These are phyloP conservation scores for Populus pruinosa DNA, from an alignment of 345 rosid species.

Conservation along the genomic window DNA sequence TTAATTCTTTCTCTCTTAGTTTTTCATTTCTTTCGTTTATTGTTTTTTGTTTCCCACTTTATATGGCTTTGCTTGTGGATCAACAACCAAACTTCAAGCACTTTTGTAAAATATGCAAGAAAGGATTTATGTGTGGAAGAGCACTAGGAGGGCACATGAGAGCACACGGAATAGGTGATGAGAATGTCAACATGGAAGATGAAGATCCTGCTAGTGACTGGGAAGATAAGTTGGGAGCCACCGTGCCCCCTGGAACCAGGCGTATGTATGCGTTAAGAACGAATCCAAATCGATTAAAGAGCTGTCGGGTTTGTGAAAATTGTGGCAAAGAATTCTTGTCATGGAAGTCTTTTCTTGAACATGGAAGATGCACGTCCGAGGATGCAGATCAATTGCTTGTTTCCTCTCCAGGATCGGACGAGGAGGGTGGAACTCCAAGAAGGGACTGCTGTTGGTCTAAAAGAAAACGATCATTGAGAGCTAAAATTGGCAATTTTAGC, in stretches of 20 bases:
- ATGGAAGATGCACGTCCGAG: conserved; percentile 60
- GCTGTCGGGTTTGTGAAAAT: conserved; percentile 61
- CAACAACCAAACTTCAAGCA: conserved; percentile 47
- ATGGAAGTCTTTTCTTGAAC: conserved; percentile 79
- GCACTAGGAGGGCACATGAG: conserved; percentile 81
- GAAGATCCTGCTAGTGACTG: conserved; percentile 56
- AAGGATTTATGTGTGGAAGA: conserved; percentile 67
- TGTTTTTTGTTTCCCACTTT: neutral
- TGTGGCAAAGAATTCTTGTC: conserved; percentile 76
- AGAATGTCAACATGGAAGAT: conserved; percentile 44
- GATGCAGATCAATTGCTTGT: conserved; percentile 43
- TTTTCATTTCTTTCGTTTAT: neutral
- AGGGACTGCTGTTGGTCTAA: conserved; percentile 53
- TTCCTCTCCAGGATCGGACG: conserved; percentile 43
- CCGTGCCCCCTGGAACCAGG: conserved; percentile 42
- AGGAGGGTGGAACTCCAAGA: conserved; percentile 29
- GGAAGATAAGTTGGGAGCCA: conserved; percentile 41
- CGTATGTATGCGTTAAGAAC: conserved; percentile 67
- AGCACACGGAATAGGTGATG: conserved; percentile 72
- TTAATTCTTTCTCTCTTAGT: neutral
- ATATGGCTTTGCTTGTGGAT: conserved; percentile 60
- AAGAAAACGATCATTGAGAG: conserved; percentile 60
- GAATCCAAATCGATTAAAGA: conserved; percentile 60
- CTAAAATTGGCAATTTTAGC: conserved; percentile 38
- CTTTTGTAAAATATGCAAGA: conserved; percentile 69